These are phyloP conservation scores for Vaccinium myrtillus DNA, from an alignment of 148 eudicot species.

Conservation along the genomic window DNA sequence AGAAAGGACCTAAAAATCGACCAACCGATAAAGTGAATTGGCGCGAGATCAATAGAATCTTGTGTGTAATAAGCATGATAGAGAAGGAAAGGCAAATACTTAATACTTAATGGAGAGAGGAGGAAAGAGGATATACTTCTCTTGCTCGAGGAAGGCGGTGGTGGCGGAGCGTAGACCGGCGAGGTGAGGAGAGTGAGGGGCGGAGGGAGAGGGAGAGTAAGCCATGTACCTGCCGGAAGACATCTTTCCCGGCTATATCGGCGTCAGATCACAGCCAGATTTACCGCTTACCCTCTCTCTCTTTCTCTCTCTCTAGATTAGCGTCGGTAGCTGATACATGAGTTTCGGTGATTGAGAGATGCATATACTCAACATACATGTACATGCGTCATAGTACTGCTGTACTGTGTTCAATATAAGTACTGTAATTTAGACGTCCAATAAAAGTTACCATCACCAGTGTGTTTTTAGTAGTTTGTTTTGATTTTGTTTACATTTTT, in stretches of 20 bases:
- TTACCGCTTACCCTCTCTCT: not conserved
- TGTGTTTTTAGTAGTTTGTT: too few relatives aligned
- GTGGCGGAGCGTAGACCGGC: conserved; percentile 60
- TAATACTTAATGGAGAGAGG: not conserved
- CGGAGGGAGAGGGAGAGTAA: conserved; percentile 85
- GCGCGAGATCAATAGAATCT: conserved; percentile 16
- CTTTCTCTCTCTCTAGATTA: conserved; percentile 13
- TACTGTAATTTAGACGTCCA: too few relatives aligned
- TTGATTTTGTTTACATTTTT: too few relatives aligned
- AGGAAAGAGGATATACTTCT: conserved; percentile 45
- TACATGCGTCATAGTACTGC: too few relatives aligned
- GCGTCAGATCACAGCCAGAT: conserved; percentile 20
- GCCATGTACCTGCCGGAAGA: conserved; percentile 95
- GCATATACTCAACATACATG: too few relatives aligned
- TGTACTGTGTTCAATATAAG: too few relatives aligned
- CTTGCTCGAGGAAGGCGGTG: conserved; percentile 60
- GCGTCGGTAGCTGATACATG: conserved; percentile 6
- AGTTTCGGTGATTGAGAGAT: not conserved
- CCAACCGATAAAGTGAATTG: not conserved
- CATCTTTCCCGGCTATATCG: conserved; percentile 48
- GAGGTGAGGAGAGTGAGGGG: conserved; percentile 93
- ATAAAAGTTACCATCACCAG: too few relatives aligned
- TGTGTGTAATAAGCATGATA: not conserved
- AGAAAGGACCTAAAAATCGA: not conserved
- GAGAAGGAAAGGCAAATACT: not conserved